A percentile compares a stretch with the other conserved stretches of the same genome.
Evolutionary conservation across 192 early-diverging fungal species (phyloP).

Genomic region (Pilaira anomala): DNA sequence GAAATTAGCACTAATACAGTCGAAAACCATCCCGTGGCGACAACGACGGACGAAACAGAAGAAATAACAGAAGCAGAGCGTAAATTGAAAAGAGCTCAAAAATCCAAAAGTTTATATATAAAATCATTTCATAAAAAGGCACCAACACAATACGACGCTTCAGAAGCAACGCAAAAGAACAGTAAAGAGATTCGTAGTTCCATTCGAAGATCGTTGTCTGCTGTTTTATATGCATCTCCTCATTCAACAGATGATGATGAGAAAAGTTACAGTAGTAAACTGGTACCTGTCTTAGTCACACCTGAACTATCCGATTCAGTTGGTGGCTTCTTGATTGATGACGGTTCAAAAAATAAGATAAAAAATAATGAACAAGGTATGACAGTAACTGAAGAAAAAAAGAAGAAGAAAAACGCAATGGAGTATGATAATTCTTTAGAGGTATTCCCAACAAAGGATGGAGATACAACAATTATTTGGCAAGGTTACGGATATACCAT

Average conservation of each 20-base stretch:
- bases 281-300: constrained; percentile 29
- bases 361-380: background rate
- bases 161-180: constrained; percentile 14
- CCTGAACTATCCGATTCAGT: constrained; percentile 16
- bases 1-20: background rate
- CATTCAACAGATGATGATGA: constrained; percentile 5
- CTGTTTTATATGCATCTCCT: constrained; percentile 25
- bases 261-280: background rate
- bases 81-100: constrained; percentile 1
- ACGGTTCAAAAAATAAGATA: background rate
- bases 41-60: no score
- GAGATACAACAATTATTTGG: constrained; percentile 15
- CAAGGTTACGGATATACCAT: constrained; percentile 27
- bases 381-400: background rate
- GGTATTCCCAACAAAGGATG: background rate
- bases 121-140: constrained; percentile 16
- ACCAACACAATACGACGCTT: background rate
- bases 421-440: constrained; percentile 29
- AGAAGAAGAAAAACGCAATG: constrained; percentile 8
- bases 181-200: constrained; percentile 17
- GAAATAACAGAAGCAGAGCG: background rate
- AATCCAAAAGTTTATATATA: constrained; percentile 21
- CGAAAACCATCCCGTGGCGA: background rate
- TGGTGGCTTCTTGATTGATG: background rate
- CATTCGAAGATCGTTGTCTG: constrained; percentile 25